Evolutionary conservation across 805 yeast genomes (phyloP), one percentile per base, ranked within the genome.

Genomic region (Monosporozyma yasuniensis): DNA sequence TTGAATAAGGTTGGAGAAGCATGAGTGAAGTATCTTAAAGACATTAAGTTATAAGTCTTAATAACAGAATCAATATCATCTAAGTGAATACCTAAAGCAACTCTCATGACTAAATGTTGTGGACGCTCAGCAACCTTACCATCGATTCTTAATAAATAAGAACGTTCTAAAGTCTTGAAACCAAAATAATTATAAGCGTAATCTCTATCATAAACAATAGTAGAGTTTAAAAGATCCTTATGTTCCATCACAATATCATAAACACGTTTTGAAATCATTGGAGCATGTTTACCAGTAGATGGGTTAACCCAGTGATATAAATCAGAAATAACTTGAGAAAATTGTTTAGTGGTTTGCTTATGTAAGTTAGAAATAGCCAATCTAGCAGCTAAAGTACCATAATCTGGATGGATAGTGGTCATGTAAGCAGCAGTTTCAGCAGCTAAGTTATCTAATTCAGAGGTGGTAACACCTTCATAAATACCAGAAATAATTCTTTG

Each of bases 331-430:
- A 85, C 90, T 57, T 80, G 80, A 44, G 90, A 80, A 61, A 84
- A 89, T 64, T 77, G 82, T 68, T 84, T 83, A 55, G 84, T 83
- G 48, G 96, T 87, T 70, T 86, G 93, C 69, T 87, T 87, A 74
- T 91, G 97, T 63, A 91, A 75, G 67, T 87, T 87, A 42, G 95
- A 84, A 44, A 91, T 83, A 25, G 96, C 96, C 51, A 91, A 81
- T 69, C 98, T 81, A 22, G 97, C 97, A 49, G 96, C 96, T 58
- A 89, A 76, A 41, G 81, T 80, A 30, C 96, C 95, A 61, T 91
- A 90, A 70, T 91, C 97, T n/a, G 97, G 97, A 68, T 91, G 98
- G 54, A 85, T 79, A 14, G 96, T 90, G 50, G 96, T 87, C 95
- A 91, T 84, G 60, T 83, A 84, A 41, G 97, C 96, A 47, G 96